phyloP scores from a whole-genome alignment of 2,329 filamentous ascomycete genomes.

The Cordyceps cicadae region DNA sequence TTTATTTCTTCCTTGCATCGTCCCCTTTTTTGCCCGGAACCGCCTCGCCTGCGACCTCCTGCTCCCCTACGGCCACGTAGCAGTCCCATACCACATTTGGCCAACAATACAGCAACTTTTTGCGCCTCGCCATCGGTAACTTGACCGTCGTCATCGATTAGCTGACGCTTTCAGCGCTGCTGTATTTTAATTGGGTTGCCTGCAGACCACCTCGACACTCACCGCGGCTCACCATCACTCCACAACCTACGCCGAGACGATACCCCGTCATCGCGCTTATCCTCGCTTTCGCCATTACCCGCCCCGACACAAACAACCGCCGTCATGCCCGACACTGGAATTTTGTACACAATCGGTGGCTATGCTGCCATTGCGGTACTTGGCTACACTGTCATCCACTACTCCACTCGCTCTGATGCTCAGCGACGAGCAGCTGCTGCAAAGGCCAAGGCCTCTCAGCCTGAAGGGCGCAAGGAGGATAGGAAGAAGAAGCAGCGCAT shows the following conservation, averaged over 20 bases:
- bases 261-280: constrained; percentile 6
- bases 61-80: constrained; percentile 4
- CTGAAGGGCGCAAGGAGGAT: constrained; percentile 32
- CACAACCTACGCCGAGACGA: constrained; percentile 15
- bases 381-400: constrained; percentile 27
- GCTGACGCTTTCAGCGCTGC: neutral
- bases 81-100: neutral
- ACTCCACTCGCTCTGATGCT: constrained; percentile 25
- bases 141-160: neutral
- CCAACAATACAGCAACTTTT: neutral
- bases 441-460: constrained; percentile 21
- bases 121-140: constrained; percentile 12
- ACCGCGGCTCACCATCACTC: neutral
- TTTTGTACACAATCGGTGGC: constrained; percentile 29
- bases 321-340: constrained; percentile 26
- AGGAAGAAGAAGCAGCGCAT: constrained; percentile 39
- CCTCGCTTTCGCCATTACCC: neutral
- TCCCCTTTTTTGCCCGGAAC: neutral
- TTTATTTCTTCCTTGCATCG: constrained; percentile 1
- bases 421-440: constrained; percentile 23
- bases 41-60: neutral
- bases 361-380: constrained; percentile 30
- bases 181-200: neutral
- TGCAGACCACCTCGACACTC: neutral
- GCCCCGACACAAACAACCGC: neutral